Evolutionary conservation across 108 stramenopile genomes (phyloP), one percentile per base, ranked within the genome.

Genomic region (Parietichytrium sp.): DNA sequence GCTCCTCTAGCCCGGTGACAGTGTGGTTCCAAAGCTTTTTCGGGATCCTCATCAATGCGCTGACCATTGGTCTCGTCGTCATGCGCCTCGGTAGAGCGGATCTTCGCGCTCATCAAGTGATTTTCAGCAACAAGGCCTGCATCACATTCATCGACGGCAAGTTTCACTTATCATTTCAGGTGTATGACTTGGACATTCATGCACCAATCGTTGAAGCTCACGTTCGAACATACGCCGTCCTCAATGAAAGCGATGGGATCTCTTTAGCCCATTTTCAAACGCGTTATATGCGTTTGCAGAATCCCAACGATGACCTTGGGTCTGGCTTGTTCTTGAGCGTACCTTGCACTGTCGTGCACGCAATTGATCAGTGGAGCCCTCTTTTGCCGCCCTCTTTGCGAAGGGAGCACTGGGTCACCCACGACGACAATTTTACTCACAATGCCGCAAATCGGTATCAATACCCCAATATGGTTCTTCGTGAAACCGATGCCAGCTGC

Each of bases 151-250:
- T 33, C 33, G 20, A 72, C 20, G 61, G 86, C 83, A 36, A 84
- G 23, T 48, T 82, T 8, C 80, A 80, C 29, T 52, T 84, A 80
- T 42, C 31, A 18, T 47, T 90, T 36, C 88, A 90, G 29, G 77
- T 92, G 29, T 93, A 87, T 55, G 94, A 95, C 77, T 54, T 91
- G 8, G 92, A 93, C 81, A 79, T 86, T 30, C 55, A 78, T n/a
- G 84, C 89, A 47, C 92, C 91, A 15, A 83, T 94, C 23, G 93
- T 95, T 33, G 95, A 95, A 72, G 91, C 92, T 3, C 95, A 95
- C 85, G 90, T 91, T 52, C 91, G 93, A 36, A 83, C 93, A 29
- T 95, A 95, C 79, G 88, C 83, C 3, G 85, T 92, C 15, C 29
- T 72, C 4, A 72, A 72, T 2, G 61, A 72, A 20, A 72, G 38